phyloP scores from a whole-genome alignment of 2,329 filamentous ascomycete species.

The Aspergillus persii region DNA sequence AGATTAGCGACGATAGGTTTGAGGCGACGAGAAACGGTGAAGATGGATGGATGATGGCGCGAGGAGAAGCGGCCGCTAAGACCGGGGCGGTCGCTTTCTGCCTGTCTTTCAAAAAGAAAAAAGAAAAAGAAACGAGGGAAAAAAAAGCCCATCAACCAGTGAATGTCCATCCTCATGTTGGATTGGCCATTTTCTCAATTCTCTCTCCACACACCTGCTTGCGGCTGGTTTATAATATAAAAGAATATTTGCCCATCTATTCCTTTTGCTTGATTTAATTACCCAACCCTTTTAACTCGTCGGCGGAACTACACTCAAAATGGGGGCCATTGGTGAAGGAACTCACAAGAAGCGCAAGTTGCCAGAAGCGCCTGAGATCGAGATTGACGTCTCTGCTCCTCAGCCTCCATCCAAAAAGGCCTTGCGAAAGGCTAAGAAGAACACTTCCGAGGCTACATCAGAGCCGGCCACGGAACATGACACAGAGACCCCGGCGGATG shows the following conservation, averaged over 20 bases:
- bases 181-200: neutral
- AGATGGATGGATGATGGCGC: neutral
- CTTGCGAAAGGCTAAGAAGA: slow-evolving; percentile 82
- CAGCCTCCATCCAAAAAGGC: slow-evolving; percentile 95
- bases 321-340: slow-evolving; percentile 28
- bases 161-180: too few species aligned
- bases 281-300: neutral
- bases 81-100: slow-evolving; percentile 25
- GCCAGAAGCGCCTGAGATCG: slow-evolving; percentile 61
- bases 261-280: neutral
- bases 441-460: slow-evolving; percentile 18
- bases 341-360: slow-evolving; percentile 69
- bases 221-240: neutral
- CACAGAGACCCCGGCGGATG: slow-evolving; percentile 32
- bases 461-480: slow-evolving; percentile 36
- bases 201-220: neutral
- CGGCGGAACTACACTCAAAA: slow-evolving; percentile 11
- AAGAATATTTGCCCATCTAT: neutral
- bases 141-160: neutral
- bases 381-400: slow-evolving; percentile 84
- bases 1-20: neutral
- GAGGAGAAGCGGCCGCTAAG: neutral
- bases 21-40: neutral
- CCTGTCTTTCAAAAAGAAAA: slow-evolving; percentile 28
- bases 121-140: slow-evolving; percentile 18